Base-by-base conservation (phyloP, 805 yeast species). In the Sugiyamaella smithiae region DNA sequence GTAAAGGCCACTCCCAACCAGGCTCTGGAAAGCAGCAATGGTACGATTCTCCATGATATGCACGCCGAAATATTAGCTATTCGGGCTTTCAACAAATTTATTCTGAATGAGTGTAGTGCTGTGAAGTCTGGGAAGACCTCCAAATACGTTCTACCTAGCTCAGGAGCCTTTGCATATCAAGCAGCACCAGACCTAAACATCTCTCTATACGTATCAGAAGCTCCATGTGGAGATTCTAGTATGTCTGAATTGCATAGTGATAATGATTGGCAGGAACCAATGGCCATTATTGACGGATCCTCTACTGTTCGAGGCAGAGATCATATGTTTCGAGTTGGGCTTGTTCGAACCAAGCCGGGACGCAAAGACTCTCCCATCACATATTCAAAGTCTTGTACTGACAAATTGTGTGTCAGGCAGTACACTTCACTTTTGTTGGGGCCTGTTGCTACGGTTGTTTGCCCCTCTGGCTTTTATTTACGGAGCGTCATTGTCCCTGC, bases 171-270 rank as follows among this genome's bases (percentile, higher is more conserved):
- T n/a, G 26, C 22, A n/a, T 8, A 16, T 28, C 23, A 8, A 14
- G 23, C 29, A 11, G 43, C 65, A 19, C 65, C 16, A 24, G 48
- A 16, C 5, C 63, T 77, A 40, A 60, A 70, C 43, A 64, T 88
- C 47, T 83, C 81, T 0, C 61, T 88, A 54, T 83, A 79, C 52
- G 69, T 85, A 4, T 80, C 90, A 8, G 93, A 85, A 53, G 72
- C 83, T 0, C 97, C 97, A 0, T 90, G 98, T 69, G 98, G 98
- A 1, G 97, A 90, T 63, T 82, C 87, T 0, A 84, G 95, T 4
- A 77, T 88, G 80, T 74, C 73, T 25, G 55, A 65, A n/a, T 33
- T 67, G 0, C 59, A 63, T 22, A 50, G 68, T 2, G 53, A 60
- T 12, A 42, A 57, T 16, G 52, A 9, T 54, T 52, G 64, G 65